phyloP scores from a whole-genome alignment of 148 eudicot genomes.

The Vaccinium vitisidaea region DNA sequence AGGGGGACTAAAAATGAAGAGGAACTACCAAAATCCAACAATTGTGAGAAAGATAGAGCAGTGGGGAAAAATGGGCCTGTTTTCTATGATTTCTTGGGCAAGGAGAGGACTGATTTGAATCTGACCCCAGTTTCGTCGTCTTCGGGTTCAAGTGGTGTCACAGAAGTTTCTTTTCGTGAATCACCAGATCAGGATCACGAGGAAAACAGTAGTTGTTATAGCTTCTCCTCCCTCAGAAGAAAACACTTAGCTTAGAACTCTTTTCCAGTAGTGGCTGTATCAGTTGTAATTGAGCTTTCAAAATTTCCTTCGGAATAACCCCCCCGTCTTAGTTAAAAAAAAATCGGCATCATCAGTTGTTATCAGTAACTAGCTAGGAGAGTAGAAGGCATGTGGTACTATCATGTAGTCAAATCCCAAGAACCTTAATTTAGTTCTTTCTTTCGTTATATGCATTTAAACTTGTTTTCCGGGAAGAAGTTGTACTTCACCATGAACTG shows the following conservation, averaged over 20 bases:
- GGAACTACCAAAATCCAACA: slow-evolving; percentile 9
- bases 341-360: no score
- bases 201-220: slow-evolving; percentile 69
- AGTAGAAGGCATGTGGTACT: background rate
- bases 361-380: background rate
- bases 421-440: background rate
- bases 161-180: slow-evolving; percentile 41
- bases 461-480: background rate
- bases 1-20: slow-evolving; percentile 46
- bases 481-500: slow-evolving; percentile 9
- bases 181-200: slow-evolving; percentile 41
- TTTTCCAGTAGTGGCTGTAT: background rate
- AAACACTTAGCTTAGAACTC: slow-evolving; percentile 23
- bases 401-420: background rate
- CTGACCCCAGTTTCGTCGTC: slow-evolving; percentile 56
- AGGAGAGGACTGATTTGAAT: slow-evolving; percentile 54
- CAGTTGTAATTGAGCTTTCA: slow-evolving; percentile 8
- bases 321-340: no score
- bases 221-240: slow-evolving; percentile 37
- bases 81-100: slow-evolving; percentile 71
- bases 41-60: background rate
- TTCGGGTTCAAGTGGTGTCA: slow-evolving; percentile 79
- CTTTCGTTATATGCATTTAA: background rate
- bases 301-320: slow-evolving; percentile 7
- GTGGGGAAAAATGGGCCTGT: slow-evolving; percentile 29